phyloP scores from a whole-genome alignment of 768 basidiomycete genomes.

The Phlebiopsis gigantea region DNA sequence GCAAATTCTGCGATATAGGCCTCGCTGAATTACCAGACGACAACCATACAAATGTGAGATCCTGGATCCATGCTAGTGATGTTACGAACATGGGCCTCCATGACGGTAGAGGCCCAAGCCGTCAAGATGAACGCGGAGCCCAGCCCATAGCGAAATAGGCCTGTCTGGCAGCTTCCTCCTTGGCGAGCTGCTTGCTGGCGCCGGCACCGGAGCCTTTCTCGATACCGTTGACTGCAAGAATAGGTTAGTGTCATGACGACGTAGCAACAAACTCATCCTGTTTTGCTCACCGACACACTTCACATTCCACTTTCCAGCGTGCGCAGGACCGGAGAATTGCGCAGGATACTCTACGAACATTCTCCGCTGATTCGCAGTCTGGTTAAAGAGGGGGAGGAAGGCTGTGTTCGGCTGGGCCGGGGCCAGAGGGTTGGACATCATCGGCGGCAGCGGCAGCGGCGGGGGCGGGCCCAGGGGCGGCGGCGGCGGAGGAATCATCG shows the following conservation, averaged over 20 bases:
- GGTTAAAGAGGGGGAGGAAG: slow-evolving; percentile 71
- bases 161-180: slow-evolving; percentile 69
- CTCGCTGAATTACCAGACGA: slow-evolving; percentile 7
- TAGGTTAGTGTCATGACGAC: not conserved
- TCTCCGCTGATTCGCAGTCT: slow-evolving; percentile 62
- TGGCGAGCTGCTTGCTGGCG: slow-evolving; percentile 67
- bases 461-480: slow-evolving; percentile 7
- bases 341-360: slow-evolving; percentile 57
- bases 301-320: slow-evolving; percentile 63
- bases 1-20: slow-evolving; percentile 1
- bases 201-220: slow-evolving; percentile 62
- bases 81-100: not conserved
- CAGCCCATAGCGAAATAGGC: slow-evolving; percentile 76
- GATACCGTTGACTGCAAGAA: slow-evolving; percentile 52
- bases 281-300: slow-evolving; percentile 60
- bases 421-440: slow-evolving; percentile 48
- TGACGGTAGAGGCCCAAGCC: not conserved
- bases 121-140: slow-evolving; percentile 38
- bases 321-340: slow-evolving; percentile 57
- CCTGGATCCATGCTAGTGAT: slow-evolving; percentile 2
- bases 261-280: not conserved
- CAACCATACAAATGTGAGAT: slow-evolving; percentile 11
- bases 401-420: slow-evolving; percentile 60
- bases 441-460: slow-evolving; percentile 26
- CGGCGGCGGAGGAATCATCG: slow-evolving; percentile 1